These are phyloP conservation scores for Septoria petroselini DNA, from an alignment of 2,329 filamentous ascomycete genomes.

Conservation along the genomic window DNA sequence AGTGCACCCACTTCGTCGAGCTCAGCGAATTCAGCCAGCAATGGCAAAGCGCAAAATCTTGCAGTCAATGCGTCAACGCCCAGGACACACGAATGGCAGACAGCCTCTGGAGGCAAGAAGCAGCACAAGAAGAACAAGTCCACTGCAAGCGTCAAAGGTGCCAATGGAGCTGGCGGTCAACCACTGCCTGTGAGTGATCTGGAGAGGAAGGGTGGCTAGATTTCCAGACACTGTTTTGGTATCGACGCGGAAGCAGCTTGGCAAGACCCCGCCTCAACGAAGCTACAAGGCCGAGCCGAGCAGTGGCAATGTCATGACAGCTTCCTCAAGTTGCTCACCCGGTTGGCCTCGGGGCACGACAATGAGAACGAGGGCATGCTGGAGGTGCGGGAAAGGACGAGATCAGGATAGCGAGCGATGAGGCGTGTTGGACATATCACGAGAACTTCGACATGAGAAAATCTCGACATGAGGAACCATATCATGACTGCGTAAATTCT, in stretches of 20 bases:
- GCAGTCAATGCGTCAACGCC: constrained; percentile 2
- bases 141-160: constrained; percentile 15
- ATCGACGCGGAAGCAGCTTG: too few relatives aligned
- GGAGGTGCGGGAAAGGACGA: too few relatives aligned
- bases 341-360: too few relatives aligned
- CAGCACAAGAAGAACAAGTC: constrained; percentile 39
- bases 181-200: constrained; percentile 44
- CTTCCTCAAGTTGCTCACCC: too few relatives aligned
- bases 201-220: constrained; percentile 47
- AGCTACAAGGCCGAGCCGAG: background rate
- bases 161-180: constrained; percentile 36
- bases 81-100: constrained; percentile 31
- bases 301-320: too few relatives aligned
- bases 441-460: too few relatives aligned
- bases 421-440: too few relatives aligned
- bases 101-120: constrained; percentile 29
- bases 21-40: constrained; percentile 9
- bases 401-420: too few relatives aligned
- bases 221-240: background rate
- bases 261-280: background rate
- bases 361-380: too few relatives aligned
- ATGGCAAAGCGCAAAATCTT: constrained; percentile 8
- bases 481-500: too few relatives aligned
- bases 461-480: too few relatives aligned
- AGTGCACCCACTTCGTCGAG: constrained; percentile 24